Evolutionary conservation across 2,329 filamentous ascomycete species (phyloP), one percentile per base, ranked within the genome.

Genomic region (Diplodia corticola): DNA sequence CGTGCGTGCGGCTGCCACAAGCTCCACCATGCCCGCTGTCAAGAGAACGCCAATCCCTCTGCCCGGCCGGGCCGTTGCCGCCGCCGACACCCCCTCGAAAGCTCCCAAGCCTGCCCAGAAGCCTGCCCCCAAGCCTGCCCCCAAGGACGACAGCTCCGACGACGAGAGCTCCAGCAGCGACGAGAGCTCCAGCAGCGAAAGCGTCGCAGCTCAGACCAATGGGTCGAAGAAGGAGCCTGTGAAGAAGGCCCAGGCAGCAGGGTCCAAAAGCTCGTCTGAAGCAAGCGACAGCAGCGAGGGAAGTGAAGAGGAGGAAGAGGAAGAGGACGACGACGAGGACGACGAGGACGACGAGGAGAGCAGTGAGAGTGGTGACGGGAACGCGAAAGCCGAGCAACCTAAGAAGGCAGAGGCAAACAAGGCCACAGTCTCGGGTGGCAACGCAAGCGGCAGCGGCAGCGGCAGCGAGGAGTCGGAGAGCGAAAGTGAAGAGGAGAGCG

Each of bases 401-500:
- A 64, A 53, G 33, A 64, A 55, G 28, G 20, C 61, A 6, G 50
- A 48, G 5, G 33, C 51, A 3, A 30, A 20, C 50, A 64, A 59
- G 28, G 33, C 26, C 22, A 24, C 35, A 26, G 35, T 28, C 30
- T 15, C 55, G 40, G 48, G 51, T 15, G 59, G 40, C 22, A 59
- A 50, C 30, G 30, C 33, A 40, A 61, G 64, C 24, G 44, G 12
- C 5, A 65, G 30, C 24, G 61, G 37, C 12, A 54, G 65, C 37
- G 15, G 37, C 10, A 55, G 54, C n/a, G 53, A 67, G n/a, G 48
- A 51, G n/a, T 65, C 57, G 33, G 30, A 33, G 30, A 44, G 40
- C 40, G 76, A 75, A 22, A 79, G 76, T 63, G 78, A 80, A 33
- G 76, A 76, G 22, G 74, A 80, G 20, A 73, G 74, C 13, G 74